These are phyloP conservation scores for Westerdykella sp. DNA, from an alignment of 2,329 filamentous ascomycete genomes.

Conservation along the genomic window DNA sequence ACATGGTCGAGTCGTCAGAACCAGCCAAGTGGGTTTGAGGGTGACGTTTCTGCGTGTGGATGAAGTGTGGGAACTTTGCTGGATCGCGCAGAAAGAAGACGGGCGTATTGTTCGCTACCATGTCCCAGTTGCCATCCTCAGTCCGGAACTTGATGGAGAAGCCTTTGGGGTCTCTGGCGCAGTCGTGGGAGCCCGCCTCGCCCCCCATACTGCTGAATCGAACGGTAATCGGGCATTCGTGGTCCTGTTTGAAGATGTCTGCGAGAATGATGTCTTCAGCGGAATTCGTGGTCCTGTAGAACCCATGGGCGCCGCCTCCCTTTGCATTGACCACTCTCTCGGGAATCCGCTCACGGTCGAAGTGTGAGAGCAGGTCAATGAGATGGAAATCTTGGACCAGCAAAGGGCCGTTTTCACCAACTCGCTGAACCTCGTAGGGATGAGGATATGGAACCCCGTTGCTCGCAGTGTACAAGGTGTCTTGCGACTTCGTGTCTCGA, in stretches of 20 bases:
- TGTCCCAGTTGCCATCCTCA: constrained; percentile 67
- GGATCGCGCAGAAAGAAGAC: constrained; percentile 72
- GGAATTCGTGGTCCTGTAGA: constrained; percentile 43
- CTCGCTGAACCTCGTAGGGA: constrained; percentile 52
- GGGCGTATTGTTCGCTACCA: constrained; percentile 67
- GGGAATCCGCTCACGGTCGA: constrained; percentile 47
- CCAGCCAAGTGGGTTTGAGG: constrained; percentile 64
- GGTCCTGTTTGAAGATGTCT: constrained; percentile 54
- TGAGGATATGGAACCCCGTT: constrained; percentile 54
- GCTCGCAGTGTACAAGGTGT: constrained; percentile 50
- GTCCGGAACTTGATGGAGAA: constrained; percentile 70
- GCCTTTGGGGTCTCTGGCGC: constrained; percentile 64
- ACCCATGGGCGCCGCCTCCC: constrained; percentile 45
- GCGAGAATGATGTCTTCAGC: constrained; percentile 43
- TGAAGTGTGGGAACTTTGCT: constrained; percentile 66
- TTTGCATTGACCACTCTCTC: constrained; percentile 49
- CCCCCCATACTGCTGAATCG: constrained; percentile 73
- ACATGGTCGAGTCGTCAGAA: constrained; percentile 58
- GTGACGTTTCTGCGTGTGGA: constrained; percentile 70
- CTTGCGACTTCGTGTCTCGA: constrained; percentile 38
- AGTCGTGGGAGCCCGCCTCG: constrained; percentile 65
- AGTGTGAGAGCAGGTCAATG: constrained; percentile 46
- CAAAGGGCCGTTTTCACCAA: constrained; percentile 53
- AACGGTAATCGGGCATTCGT: constrained; percentile 60
- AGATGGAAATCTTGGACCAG: constrained; percentile 50